Evolutionary conservation across 805 yeast genomes (phyloP), one percentile per base, ranked within the genome.

Genomic region (Lipomyces yamanashiensis): DNA sequence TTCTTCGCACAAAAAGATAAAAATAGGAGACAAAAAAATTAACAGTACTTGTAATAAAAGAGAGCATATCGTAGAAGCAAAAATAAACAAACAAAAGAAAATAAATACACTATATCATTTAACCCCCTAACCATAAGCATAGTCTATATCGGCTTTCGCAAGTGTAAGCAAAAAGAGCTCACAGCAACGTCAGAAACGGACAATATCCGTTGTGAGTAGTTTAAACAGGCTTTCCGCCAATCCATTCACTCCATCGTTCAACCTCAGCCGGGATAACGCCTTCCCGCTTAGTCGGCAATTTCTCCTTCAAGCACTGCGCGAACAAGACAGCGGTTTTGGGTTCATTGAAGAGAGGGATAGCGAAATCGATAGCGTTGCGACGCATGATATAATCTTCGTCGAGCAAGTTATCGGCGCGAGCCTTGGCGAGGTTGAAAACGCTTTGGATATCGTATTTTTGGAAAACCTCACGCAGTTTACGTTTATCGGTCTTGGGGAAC

Each of bases 361-460:
- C 98, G 76, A 95, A 95, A 77, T 95, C 99, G 79, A 95, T 96
- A 54, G 99, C 98, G 77, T 95, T 95, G 82, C 99, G 88, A 82
- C 99, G 88, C 99, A 95, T 95, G 63, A 93, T 87, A 77, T 95
- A 95, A 79, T 95, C 98, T 77, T 89, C 88, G 74, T 95, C 98
- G 68, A 85, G 77, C 68, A 90, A 82, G 68, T 84, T 80, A 73
- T 90, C 96, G 50, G 98, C 99, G 76, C 97, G 86, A 49, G 90
- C 88, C 71, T 82, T 82, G 59, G 99, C 98, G 73, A 95, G 84
- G 80, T 95, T 95, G 84, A 93, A 87, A 17, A 95, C 99, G 67
- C 92, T 87, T 68, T 87, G 83, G 75, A 95, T 86, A 72, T 92
- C 86, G 78, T 90, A 85, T 67, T 87, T 83, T 75, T 89, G 93